Percentiles rank a stretch among this genome's conserved stretches.
Evolutionary conservation across 2,329 filamentous ascomycete genomes (phyloP).

Genomic region (Grosmannia clavigera): DNA sequence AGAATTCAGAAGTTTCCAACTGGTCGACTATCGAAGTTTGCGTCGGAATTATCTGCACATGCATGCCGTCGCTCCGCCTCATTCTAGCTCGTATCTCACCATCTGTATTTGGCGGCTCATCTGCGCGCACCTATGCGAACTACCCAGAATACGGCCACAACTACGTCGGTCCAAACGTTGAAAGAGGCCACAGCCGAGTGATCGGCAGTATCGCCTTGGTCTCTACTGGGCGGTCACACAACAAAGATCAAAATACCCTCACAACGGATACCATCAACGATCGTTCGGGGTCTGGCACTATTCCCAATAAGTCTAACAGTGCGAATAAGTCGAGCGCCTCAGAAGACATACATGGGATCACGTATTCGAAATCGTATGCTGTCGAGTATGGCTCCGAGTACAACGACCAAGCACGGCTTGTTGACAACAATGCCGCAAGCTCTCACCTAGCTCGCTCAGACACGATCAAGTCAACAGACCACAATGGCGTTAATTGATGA

Average conservation of each 20-base stretch:
- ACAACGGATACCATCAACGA: background rate
- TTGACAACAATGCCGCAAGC: background rate
- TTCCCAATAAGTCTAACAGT: too few relatives aligned
- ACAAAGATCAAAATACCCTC: background rate
- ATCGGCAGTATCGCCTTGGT: conserved; percentile 5
- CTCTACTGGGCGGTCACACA: background rate
- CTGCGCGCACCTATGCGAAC: conserved; percentile 2
- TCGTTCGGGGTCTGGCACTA: background rate
- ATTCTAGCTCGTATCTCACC: conserved; percentile 20
- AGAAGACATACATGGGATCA: background rate
- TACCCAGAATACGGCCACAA: background rate
- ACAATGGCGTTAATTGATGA: background rate
- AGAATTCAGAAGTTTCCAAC: conserved; percentile 17
- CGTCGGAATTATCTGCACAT: conserved; percentile 22
- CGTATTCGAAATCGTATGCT: conserved; percentile 1
- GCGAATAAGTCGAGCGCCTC: background rate
- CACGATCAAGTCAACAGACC: background rate
- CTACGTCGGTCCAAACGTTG: background rate
- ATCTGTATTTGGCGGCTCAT: conserved; percentile 5
- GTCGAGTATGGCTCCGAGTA: background rate
- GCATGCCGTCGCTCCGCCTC: conserved; percentile 20
- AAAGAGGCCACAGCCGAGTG: background rate
- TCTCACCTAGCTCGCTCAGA: background rate
- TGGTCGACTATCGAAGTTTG: conserved; percentile 24
- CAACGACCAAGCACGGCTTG: conserved; percentile 1